A percentile compares a stretch with the other conserved stretches of the same genome.
Conservation (phyloP, 441 rosid genomes). For the Gossypium davidsonii region DNA sequence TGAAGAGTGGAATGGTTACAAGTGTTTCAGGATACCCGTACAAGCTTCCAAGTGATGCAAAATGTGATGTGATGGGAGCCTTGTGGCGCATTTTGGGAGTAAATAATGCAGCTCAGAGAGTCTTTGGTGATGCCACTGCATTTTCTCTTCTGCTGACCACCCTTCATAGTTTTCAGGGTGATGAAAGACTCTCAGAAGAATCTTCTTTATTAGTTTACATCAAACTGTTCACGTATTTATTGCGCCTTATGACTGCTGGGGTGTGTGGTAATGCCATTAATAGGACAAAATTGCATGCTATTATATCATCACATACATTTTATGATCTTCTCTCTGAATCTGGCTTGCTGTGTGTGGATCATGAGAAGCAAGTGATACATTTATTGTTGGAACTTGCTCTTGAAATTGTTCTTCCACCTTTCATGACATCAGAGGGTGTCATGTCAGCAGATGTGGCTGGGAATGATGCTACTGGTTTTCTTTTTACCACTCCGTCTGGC, state of each 20-base stretch:
- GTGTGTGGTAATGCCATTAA: constrained; percentile 74
- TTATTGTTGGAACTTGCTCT: constrained; percentile 90
- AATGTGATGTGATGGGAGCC: constrained; percentile 97
- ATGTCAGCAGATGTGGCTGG: constrained; percentile 39
- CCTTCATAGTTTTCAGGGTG: constrained; percentile 86
- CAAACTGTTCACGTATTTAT: constrained; percentile 78
- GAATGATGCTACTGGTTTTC: constrained; percentile 45
- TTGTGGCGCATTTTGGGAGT: constrained; percentile 94
- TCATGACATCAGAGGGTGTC: constrained; percentile 52
- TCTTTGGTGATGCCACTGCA: constrained; percentile 96
- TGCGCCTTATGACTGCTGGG: constrained; percentile 93
- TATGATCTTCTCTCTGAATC: constrained; percentile 91
- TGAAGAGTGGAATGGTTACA: constrained; percentile 98
- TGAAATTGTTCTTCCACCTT: constrained; percentile 92
- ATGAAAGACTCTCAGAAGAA: constrained; percentile 51
- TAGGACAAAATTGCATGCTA: constrained; percentile 78
- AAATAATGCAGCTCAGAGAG: constrained; percentile 80
- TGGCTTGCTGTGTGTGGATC: constrained; percentile 88
- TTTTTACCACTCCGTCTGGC: constrained; percentile 64
- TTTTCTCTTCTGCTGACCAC: constrained; percentile 96
- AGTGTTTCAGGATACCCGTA: constrained; percentile 84
- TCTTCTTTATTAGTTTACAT: constrained; percentile 45
- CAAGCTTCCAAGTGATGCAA: constrained; percentile 84
- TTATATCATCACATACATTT: constrained; percentile 86
- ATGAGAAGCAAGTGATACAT: constrained; percentile 95